These are phyloP conservation scores for Amaranthus cruentus DNA, from an alignment of 148 eudicot genomes.

Conservation along the genomic window DNA sequence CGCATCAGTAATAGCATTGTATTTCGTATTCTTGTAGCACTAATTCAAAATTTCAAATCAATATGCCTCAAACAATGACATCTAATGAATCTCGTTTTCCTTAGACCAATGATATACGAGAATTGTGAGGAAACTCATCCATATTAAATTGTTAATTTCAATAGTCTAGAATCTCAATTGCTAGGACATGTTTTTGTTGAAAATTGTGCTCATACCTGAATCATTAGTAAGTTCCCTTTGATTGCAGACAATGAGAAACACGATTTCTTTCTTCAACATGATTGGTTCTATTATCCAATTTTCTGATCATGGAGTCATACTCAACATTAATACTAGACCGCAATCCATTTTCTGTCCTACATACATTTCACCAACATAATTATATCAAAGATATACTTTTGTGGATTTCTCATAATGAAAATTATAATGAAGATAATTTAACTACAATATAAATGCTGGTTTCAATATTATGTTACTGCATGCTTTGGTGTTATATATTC, in stretches of 20 bases:
- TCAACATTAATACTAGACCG: too few species aligned
- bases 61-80: neutral
- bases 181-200: neutral
- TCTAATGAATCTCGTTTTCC: neutral
- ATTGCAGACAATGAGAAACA: neutral
- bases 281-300: too few species aligned
- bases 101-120: neutral
- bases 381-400: too few species aligned
- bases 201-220: neutral
- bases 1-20: neutral
- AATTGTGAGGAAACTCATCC: neutral
- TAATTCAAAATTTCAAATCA: neutral
- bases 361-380: too few species aligned
- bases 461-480: too few species aligned
- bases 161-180: neutral
- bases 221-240: neutral
- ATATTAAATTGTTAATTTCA: neutral
- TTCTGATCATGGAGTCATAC: too few species aligned
- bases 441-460: too few species aligned
- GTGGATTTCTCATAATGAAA: too few species aligned
- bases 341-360: too few species aligned
- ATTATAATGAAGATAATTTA: too few species aligned
- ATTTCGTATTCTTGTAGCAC: neutral
- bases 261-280: neutral
- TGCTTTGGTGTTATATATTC: too few species aligned